Percentiles rank a stretch among this genome's conserved stretches.
phyloP scores from a whole-genome alignment of 106 monocot genomes.

The Allium sativum region DNA sequence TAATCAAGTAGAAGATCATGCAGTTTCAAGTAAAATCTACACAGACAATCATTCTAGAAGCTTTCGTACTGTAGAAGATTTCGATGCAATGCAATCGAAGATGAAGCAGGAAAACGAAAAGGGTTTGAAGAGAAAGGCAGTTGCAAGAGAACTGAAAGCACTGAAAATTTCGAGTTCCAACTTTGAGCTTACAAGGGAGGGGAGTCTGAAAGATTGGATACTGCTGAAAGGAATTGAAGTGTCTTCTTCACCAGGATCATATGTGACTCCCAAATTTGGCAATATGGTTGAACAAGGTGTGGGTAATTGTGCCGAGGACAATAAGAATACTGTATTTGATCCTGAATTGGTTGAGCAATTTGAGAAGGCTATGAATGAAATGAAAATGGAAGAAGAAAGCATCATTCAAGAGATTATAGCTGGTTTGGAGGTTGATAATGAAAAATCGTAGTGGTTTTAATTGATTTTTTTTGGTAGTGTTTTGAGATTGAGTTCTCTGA shows the following conservation, averaged over 20 bases:
- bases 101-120: constrained; percentile 9
- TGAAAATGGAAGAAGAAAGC: constrained; percentile 8
- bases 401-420: constrained; percentile 9
- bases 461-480: neutral
- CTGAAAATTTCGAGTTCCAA: constrained; percentile 18
- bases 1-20: neutral
- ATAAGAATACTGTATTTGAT: constrained; percentile 2
- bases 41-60: neutral
- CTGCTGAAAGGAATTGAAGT: constrained; percentile 41
- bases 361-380: constrained; percentile 15
- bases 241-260: constrained; percentile 59
- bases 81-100: neutral
- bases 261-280: constrained; percentile 65
- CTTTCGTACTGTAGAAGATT: constrained; percentile 35
- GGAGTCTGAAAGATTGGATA: constrained; percentile 67
- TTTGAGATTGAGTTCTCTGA: neutral
- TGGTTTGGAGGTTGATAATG: neutral
- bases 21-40: neutral
- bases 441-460: neutral
- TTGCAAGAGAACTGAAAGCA: constrained; percentile 32
- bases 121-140: constrained; percentile 26
- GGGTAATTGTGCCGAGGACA: neutral
- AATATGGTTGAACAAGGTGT: neutral
- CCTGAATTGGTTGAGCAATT: constrained; percentile 13
- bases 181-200: constrained; percentile 49